Evolutionary conservation across 768 basidiomycete species (phyloP).

Genomic region (Strobilomyces confusus): DNA sequence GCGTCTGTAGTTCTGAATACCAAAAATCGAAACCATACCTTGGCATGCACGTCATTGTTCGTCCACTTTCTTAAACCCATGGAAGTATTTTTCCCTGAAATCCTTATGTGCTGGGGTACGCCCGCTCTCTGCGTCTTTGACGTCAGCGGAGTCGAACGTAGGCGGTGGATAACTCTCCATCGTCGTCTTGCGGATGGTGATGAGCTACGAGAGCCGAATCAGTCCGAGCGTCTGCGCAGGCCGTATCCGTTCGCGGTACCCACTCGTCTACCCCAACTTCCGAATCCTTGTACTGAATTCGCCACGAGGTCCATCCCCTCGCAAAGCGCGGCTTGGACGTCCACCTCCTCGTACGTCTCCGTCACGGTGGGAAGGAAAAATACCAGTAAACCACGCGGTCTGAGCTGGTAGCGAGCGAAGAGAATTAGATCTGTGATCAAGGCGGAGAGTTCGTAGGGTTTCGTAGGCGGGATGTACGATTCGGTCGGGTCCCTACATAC

Average conservation of each 20-base stretch:
- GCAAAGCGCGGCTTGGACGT: constrained; percentile 73
- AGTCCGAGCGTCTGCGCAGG: background rate
- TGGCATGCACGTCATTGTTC: constrained; percentile 5
- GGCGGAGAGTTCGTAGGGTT: constrained; percentile 87
- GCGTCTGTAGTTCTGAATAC: too few species aligned
- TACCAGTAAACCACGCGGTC: constrained; percentile 82
- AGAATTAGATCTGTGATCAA: constrained; percentile 79
- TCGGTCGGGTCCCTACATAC: constrained; percentile 39
- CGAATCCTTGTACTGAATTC: constrained; percentile 90
- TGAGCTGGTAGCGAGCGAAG: constrained; percentile 79
- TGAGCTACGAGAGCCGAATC: constrained; percentile 52
- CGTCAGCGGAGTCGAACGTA: constrained; percentile 40
- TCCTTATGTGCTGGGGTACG: constrained; percentile 83
- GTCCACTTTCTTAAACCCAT: constrained; percentile 59
- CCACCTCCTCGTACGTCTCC: constrained; percentile 86
- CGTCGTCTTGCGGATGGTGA: constrained; percentile 80
- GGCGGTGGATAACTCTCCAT: constrained; percentile 46
- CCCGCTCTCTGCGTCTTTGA: constrained; percentile 8
- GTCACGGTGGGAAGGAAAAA: constrained; percentile 94
- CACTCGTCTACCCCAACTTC: constrained; percentile 91
- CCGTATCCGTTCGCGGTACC: constrained; percentile 26
- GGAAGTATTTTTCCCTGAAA: constrained; percentile 86
- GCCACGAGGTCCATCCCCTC: constrained; percentile 86
- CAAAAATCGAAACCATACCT: too few species aligned
- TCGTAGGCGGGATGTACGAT: constrained; percentile 84